Conservation (phyloP, 129 eudicot genomes). For the Flaveria robusta region DNA sequence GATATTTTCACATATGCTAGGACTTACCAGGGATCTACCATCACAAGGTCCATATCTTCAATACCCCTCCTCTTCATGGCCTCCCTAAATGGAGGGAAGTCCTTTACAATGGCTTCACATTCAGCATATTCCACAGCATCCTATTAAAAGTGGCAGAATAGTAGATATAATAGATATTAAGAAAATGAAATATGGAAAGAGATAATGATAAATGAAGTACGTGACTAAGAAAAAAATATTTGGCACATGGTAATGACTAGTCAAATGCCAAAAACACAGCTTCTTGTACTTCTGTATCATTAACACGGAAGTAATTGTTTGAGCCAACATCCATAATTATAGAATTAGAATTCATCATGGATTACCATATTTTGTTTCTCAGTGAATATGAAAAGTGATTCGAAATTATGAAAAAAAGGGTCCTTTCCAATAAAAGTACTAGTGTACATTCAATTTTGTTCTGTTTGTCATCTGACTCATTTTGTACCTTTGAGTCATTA, state of each 20-base stretch:
- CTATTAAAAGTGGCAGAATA: constrained; percentile 34
- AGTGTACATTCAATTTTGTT: neutral
- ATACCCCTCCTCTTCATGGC: constrained; percentile 80
- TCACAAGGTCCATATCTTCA: constrained; percentile 79
- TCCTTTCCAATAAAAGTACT: neutral
- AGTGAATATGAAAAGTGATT: neutral
- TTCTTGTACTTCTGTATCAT: constrained; percentile 9
- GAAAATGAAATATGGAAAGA: constrained; percentile 1
- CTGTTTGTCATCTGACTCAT: neutral
- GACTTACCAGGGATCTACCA: constrained; percentile 79
- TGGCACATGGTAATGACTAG: neutral
- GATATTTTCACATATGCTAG: neutral
- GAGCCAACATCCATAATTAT: constrained; percentile 10
- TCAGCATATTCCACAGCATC: constrained; percentile 98
- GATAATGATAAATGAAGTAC: neutral
- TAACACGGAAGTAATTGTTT: neutral
- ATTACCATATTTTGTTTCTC: neutral
- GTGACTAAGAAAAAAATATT: neutral
- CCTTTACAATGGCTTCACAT: constrained; percentile 87
- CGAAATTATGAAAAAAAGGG: neutral
- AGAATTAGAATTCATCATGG: neutral
- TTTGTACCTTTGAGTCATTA: neutral
- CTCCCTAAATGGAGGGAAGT: constrained; percentile 64
- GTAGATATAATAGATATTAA: constrained; percentile 6
- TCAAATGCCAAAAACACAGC: neutral